Percentiles rank a stretch among this genome's conserved stretches.
Conservation (phyloP, 2,329 filamentous ascomycete species). For the Dactylonectria estremocensis region DNA sequence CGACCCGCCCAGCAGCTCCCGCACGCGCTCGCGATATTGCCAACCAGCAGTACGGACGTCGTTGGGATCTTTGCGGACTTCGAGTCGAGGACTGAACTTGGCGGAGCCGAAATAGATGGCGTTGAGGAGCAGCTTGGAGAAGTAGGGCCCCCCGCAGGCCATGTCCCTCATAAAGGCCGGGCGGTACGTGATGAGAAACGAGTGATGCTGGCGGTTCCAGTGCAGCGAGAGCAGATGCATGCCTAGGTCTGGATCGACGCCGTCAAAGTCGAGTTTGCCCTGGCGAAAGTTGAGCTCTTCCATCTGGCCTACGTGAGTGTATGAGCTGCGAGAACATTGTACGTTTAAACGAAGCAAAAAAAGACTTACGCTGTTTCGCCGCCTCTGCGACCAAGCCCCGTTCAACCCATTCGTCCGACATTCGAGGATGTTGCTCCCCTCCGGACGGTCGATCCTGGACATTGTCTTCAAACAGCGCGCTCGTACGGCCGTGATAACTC, state of each 20-base stretch:
- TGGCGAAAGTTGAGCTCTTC: constrained; percentile 63
- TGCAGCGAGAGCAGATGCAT: constrained; percentile 66
- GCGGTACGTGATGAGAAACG: constrained; percentile 62
- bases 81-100: constrained; percentile 62
- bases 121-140: constrained; percentile 70
- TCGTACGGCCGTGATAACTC: constrained; percentile 65
- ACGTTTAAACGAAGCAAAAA: background rate
- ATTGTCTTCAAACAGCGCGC: constrained; percentile 61
- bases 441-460: constrained; percentile 24
- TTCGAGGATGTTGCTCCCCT: constrained; percentile 47
- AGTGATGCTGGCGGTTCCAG: constrained; percentile 69
- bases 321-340: background rate
- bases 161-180: constrained; percentile 68
- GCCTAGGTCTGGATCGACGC: constrained; percentile 65
- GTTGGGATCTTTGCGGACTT: constrained; percentile 61
- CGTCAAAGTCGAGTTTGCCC: constrained; percentile 69
- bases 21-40: constrained; percentile 62
- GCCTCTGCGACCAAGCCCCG: constrained; percentile 54
- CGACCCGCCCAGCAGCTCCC: constrained; percentile 61
- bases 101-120: constrained; percentile 63
- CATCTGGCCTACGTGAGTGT: constrained; percentile 56
- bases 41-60: constrained; percentile 65
- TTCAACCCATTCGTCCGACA: constrained; percentile 50
- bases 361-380: constrained; percentile 39
- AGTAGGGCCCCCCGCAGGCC: constrained; percentile 69